Conservation (phyloP, 495 filamentous ascomycete genomes). For the Talaromyces liani region DNA sequence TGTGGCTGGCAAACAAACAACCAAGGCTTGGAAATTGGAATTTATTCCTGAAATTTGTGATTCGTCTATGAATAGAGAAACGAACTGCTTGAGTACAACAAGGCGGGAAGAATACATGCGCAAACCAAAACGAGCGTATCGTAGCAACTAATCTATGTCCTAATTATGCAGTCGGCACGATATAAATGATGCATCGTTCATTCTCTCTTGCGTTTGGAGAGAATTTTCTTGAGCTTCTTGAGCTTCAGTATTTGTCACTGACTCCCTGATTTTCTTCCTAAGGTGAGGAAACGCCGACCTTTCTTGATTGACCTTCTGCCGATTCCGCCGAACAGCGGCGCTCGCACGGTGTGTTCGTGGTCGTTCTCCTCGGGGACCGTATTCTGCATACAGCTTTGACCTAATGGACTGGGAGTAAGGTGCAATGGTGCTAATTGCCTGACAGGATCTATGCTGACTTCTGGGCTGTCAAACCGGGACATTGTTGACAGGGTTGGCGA, state of each 20-base stretch:
- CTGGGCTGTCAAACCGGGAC: not conserved
- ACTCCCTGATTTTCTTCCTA: not conserved
- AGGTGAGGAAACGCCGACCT: not conserved
- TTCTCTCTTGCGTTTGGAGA: not conserved
- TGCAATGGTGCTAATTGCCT: constrained; percentile 3
- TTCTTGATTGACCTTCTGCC: constrained; percentile 1
- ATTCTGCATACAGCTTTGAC: not conserved
- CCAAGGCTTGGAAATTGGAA: too few species aligned
- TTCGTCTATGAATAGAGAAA: not conserved
- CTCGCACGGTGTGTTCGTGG: not conserved
- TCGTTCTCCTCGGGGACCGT: not conserved
- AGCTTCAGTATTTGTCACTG: not conserved
- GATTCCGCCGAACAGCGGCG: not conserved
- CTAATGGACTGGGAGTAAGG: not conserved
- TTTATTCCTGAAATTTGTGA: too few species aligned
- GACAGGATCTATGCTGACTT: not conserved
- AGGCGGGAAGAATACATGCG: not conserved
- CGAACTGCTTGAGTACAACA: not conserved
- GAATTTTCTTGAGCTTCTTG: not conserved
- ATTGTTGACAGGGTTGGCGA: not conserved
- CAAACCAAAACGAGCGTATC: not conserved
- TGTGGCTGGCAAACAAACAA: too few species aligned
- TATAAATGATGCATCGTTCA: not conserved
- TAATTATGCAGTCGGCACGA: not conserved
- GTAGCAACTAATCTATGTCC: not conserved